Base-by-base conservation (phyloP, 1,139 yeast species). In the Entelexis paramagnoliae region DNA sequence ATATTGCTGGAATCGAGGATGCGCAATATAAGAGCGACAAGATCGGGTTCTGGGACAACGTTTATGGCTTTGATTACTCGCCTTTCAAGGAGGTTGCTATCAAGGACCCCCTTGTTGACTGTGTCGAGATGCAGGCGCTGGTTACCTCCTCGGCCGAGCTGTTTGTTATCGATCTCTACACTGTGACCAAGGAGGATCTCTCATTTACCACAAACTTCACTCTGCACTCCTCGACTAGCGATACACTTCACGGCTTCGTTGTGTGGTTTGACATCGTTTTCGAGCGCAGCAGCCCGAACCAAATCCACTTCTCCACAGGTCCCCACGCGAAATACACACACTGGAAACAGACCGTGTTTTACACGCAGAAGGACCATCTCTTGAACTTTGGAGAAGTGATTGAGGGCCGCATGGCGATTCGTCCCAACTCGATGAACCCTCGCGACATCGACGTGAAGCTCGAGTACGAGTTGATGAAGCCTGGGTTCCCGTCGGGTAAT, bases 271-370 rank as follows among this genome's bases (percentile, higher is more conserved):
- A 91, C 64, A 85, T 89, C 63, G 88, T 79, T 60, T 91, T 91
- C 77, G 85, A 87, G 53, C 64, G 64, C 42, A 63, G 70, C 53
- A 68, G 65, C 52, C 47, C 40, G 16, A 66, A 68, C 59, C 67
- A 70, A 22, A 64, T 70, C 53, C 59, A 60, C 35, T 72, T 72
- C 60, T 69, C 75, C 24, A 72, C 76, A 19, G 76, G 76, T 5
- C 76, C 76, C 7, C 70, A 68, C 48, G 72, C 74, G 29, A 66
- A 65, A 51, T 69, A 70, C 64, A 72, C 76, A 11, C 76, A 72
- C 63, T 93, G 99, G 99, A 93, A 91, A 68, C 98, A 91, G 72
- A 85, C 96, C 19, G 95, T 91, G 1, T 88, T 93, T 70, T 93
- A 91, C 69, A 76, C 91, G 66, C 80, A 79, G 63, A 87, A 86